Evolutionary conservation across 352 stramenopile genomes (phyloP).

Genomic region (Phytopythium helicoides): DNA sequence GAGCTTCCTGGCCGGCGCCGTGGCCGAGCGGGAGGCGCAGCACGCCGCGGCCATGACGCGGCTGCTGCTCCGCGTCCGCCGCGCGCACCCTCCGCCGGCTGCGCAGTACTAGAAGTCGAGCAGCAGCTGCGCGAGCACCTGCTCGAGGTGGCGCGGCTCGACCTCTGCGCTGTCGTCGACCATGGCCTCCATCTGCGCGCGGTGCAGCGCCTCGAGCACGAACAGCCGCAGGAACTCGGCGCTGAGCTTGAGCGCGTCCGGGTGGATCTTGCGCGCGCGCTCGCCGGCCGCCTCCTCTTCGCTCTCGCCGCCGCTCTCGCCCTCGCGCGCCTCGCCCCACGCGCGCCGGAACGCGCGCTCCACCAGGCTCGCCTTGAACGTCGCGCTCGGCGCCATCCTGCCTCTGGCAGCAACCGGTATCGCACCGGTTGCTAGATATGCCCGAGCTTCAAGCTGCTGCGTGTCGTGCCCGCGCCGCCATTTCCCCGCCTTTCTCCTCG

Average conservation of each 20-base stretch:
- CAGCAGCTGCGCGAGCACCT: constrained; percentile 77
- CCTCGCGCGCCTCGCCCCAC: constrained; percentile 34
- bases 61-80: constrained; percentile 11
- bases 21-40: constrained; percentile 32
- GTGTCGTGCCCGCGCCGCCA: too few species aligned
- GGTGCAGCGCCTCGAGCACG: constrained; percentile 63
- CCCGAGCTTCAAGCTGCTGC: too few species aligned
- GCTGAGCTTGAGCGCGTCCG: constrained; percentile 73
- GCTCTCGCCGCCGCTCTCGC: constrained; percentile 11
- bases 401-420: too few species aligned
- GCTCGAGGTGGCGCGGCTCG: constrained; percentile 76
- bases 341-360: constrained; percentile 72
- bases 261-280: constrained; percentile 68
- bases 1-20: constrained; percentile 39
- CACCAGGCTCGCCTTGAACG: constrained; percentile 61
- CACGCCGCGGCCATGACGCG: constrained; percentile 30
- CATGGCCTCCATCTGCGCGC: constrained; percentile 87
- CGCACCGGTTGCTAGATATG: too few species aligned
- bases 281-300: constrained; percentile 27
- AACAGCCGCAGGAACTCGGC: constrained; percentile 77
- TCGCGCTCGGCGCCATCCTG: too few species aligned
- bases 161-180: constrained; percentile 74
- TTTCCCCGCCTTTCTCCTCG: neutral
- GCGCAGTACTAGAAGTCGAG: constrained; percentile 62
- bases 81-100: constrained; percentile 1